Conservation (phyloP, 2,329 filamentous ascomycete species). For the Triangularia setosa region DNA sequence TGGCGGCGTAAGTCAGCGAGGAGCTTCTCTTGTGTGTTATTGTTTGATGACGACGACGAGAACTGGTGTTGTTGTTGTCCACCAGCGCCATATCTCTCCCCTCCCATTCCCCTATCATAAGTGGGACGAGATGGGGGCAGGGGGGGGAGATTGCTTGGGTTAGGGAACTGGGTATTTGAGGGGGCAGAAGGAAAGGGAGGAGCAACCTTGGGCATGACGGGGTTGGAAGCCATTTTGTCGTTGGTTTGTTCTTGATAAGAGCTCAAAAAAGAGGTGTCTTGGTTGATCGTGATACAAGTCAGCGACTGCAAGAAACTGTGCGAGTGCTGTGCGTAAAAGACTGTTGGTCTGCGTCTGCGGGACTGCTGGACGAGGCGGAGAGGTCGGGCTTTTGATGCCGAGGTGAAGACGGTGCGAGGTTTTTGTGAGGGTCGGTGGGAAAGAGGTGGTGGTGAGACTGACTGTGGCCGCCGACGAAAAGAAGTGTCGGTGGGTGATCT, state of each 20-base stretch:
- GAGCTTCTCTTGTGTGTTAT: slow-evolving; percentile 19
- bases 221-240: slow-evolving; percentile 23
- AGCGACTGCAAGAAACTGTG: slow-evolving; percentile 21
- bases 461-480: background rate
- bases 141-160: background rate
- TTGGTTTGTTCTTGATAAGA: background rate
- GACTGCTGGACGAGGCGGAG: slow-evolving; percentile 23
- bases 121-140: slow-evolving; percentile 5
- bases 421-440: slow-evolving; percentile 1
- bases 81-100: background rate
- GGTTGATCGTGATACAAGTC: slow-evolving; percentile 23
- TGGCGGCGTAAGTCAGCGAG: slow-evolving; percentile 25
- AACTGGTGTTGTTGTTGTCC: background rate
- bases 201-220: slow-evolving; percentile 25
- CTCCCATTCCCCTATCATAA: background rate
- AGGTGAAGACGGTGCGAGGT: slow-evolving; percentile 17
- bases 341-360: slow-evolving; percentile 22
- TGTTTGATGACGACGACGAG: background rate
- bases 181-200: slow-evolving; percentile 15
- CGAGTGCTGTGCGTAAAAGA: slow-evolving; percentile 24
- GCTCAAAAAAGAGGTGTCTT: slow-evolving; percentile 5
- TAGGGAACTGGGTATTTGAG: background rate
- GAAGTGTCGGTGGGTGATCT: slow-evolving; percentile 2
- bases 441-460: background rate
- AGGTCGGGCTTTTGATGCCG: slow-evolving; percentile 20